Percentiles rank a stretch among this genome's conserved stretches.
These are phyloP conservation scores for Ustilago esculenta DNA, from an alignment of 1,284 basidiomycete species.

Conservation along the genomic window DNA sequence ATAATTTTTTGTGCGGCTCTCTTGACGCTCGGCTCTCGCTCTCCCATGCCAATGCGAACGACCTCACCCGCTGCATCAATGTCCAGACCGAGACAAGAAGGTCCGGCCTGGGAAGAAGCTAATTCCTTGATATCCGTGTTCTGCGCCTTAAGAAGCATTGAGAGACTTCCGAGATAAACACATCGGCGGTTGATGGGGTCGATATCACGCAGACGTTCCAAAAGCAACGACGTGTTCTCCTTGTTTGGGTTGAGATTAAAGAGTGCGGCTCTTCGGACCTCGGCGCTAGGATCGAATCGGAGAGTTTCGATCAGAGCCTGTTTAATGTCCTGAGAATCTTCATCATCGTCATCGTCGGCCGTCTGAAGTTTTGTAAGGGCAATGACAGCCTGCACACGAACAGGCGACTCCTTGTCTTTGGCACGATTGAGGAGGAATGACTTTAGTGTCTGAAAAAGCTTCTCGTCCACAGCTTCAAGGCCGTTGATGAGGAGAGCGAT, in stretches of 20 bases:
- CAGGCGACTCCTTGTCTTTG: slow-evolving; percentile 83
- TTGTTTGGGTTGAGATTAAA: slow-evolving; percentile 80
- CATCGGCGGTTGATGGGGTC: slow-evolving; percentile 84
- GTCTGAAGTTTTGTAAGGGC: slow-evolving; percentile 85
- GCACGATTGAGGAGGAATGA: slow-evolving; percentile 79
- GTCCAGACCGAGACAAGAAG: slow-evolving; percentile 52
- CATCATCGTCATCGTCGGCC: slow-evolving; percentile 70
- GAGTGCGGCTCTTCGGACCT: slow-evolving; percentile 87
- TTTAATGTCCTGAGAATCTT: slow-evolving; percentile 75
- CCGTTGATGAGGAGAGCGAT: slow-evolving; percentile 67
- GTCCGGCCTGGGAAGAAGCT: slow-evolving; percentile 27
- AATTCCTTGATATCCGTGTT: slow-evolving; percentile 15
- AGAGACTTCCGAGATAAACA: slow-evolving; percentile 74
- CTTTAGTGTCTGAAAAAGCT: slow-evolving; percentile 78
- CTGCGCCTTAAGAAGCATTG: slow-evolving; percentile 39
- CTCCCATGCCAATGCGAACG: slow-evolving; percentile 78
- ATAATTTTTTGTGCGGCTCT: slow-evolving; percentile 76
- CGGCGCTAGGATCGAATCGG: slow-evolving; percentile 77
- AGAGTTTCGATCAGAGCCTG: slow-evolving; percentile 78
- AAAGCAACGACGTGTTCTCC: slow-evolving; percentile 73
- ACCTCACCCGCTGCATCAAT: slow-evolving; percentile 49
- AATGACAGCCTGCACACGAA: slow-evolving; percentile 85
- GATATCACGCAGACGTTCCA: slow-evolving; percentile 84
- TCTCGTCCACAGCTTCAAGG: slow-evolving; percentile 73
- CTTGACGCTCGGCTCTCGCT: slow-evolving; percentile 84